Evolutionary conservation across 2,329 filamentous ascomycete genomes (phyloP), one percentile per base, ranked within the genome.

Genomic region (Colletotrichum filicis): DNA sequence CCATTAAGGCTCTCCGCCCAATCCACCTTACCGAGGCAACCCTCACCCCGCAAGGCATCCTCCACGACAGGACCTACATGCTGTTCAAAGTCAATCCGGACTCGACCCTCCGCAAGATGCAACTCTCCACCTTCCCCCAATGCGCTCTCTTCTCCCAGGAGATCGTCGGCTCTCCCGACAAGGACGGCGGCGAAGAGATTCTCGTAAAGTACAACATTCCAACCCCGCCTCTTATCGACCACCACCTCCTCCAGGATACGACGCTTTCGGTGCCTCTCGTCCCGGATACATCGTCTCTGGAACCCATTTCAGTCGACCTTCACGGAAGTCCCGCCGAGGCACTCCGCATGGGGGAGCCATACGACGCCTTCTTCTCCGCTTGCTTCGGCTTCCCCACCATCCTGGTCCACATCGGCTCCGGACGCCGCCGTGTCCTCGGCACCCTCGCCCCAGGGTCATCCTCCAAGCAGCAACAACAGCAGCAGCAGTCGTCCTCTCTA

Each of bases 51-150:
- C 87, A 90, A 74, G 92, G 93, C 16, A 85, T 94, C 76, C 83
- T 85, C 53, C 84, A 93, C 79, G 93, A 95, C 82, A 89, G 93
- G 11, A 86, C 86, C 42, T 95, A 94, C 82, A 93, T 95, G 89
- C 87, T 95, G 4, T 87, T 90, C 74, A 88, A 88, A 76, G 83
- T 89, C 75, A 78, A 84, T 22, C 76, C 82, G 56, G 80, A 83
- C 53, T 84, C 77, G 22, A 77, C 80, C 46, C 78, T 89, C 32
- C 81, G 84, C 74, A 91, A 91, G 77, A 87, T 95, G 80, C 90
- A 92, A 78, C 83, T 94, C 37, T 81, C 87, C 1, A 74, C 83
- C 32, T 87, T 89, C 69, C 87, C 91, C 0, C 85, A 89, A 69
- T 92, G 93, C 83, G 86, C 87, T 16, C 87, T 94, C 4, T 94